Base-by-base conservation (phyloP, 495 filamentous ascomycete genomes). In the Bryoglossum gracile region DNA sequence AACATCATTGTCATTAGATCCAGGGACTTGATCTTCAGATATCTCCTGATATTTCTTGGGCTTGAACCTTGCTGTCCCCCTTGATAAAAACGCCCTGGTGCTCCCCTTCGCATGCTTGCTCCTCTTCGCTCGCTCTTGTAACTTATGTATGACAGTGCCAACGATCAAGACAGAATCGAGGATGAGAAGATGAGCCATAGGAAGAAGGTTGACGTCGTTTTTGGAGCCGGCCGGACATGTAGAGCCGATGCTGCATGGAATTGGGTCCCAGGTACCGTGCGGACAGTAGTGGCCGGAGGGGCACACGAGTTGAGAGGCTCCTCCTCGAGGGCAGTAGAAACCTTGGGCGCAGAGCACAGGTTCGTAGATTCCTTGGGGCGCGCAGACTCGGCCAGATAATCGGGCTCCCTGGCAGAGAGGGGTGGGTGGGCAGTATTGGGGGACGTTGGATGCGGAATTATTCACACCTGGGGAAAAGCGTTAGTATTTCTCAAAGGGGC, bases 241-340 rank as follows among this genome's bases (percentile, higher is more conserved):
- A 32, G 65, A 67, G 25, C 70, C 70, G 8, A 64, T 3, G 18
- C 48, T 62, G 40, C 73, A 76, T 14, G 62, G 65, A 8, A 62
- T 68, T 5, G 72, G 68, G 18, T 58, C 57, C 1, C 59, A 48
- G 14, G 69, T 64, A 2, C 72, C 72, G 0, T 61, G 60, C 8
- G 67, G 68, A 48, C 72, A 76, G 45, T 67, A 76, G 1, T 56
- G 56, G 5, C 72, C 69, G 8, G 57, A 33, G 8, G 72, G 70
- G 37, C 72, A 76, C 13, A 45, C 40, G 25, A 69, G 41, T 4
- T 51, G 63, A 39, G 63, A 43, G 19, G 52, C 61, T 13, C 65
- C 66, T 8, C 59, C 60, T 17, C 51, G 55, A 23, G 70, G 71
- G 43, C 72, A 76, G 46, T 72, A 75, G 36, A 46, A 60, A 5